phyloP scores from a whole-genome alignment of 148 eudicot genomes.

The Dianthus caryophyllus region DNA sequence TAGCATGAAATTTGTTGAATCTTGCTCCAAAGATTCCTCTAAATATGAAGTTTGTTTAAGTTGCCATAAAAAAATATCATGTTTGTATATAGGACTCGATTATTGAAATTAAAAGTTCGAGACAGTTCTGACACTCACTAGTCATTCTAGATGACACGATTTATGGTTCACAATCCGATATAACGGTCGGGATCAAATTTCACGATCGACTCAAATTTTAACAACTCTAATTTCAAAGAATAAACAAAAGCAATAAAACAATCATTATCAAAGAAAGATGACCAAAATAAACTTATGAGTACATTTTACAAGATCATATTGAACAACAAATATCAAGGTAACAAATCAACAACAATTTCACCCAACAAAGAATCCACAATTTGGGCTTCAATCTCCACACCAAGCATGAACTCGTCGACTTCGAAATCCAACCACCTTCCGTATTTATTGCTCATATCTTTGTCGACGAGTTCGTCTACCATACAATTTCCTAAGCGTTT shows the following conservation, averaged over 20 bases:
- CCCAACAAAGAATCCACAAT: slow-evolving; percentile 59
- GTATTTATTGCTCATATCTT: slow-evolving; percentile 71
- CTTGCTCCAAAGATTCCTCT: no score
- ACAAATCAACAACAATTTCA: slow-evolving; percentile 66
- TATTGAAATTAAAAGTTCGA: no score
- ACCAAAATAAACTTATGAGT: slow-evolving; percentile 5
- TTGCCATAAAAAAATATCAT: no score
- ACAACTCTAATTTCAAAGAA: slow-evolving; percentile 42
- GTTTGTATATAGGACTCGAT: no score
- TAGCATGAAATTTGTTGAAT: no score
- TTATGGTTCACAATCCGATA: no score
- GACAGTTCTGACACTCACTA: no score
- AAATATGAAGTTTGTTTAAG: no score
- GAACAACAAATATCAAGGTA: slow-evolving; percentile 14
- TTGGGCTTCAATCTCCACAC: slow-evolving; percentile 53
- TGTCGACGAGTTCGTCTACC: slow-evolving; percentile 94
- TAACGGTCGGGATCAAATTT: slow-evolving; percentile 63
- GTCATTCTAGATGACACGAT: no score
- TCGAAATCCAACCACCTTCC: slow-evolving; percentile 86
- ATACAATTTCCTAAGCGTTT: slow-evolving; percentile 51
- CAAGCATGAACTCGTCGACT: slow-evolving; percentile 62
- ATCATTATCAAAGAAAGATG: slow-evolving; percentile 3
- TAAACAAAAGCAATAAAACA: neutral
- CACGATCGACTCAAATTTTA: slow-evolving; percentile 71
- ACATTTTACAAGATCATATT: slow-evolving; percentile 19